Evolutionary conservation across 768 basidiomycete species (phyloP).

Genomic region (Amanita rimosa): DNA sequence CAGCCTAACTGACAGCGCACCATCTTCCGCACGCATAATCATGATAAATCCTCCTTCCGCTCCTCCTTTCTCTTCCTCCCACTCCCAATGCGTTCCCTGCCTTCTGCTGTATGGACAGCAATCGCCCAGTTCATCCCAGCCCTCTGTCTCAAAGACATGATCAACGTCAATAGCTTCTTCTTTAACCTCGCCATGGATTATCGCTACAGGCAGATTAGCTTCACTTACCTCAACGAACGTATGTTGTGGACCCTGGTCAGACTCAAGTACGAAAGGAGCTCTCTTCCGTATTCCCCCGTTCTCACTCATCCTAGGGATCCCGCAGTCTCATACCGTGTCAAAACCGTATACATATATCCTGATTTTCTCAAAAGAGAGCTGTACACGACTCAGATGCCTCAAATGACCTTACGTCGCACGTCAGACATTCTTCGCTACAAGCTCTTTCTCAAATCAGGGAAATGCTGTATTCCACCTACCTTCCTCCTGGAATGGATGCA

Average conservation of each 20-base stretch:
- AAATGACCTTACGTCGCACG: not conserved
- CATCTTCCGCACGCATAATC: not conserved
- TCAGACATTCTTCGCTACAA: constrained; percentile 1
- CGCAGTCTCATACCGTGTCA: constrained; percentile 33
- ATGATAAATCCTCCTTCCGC: not conserved
- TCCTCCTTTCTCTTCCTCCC: not conserved
- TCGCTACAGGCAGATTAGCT: constrained; percentile 36
- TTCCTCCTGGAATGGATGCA: constrained; percentile 3
- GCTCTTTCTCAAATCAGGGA: constrained; percentile 1
- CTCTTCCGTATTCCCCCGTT: not conserved
- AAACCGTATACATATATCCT: constrained; percentile 36
- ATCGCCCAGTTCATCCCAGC: constrained; percentile 24
- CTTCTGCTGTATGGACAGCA: constrained; percentile 25
- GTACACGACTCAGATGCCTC: constrained; percentile 12
- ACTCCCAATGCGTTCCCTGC: constrained; percentile 10
- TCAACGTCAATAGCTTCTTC: constrained; percentile 25
- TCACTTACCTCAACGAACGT: constrained; percentile 33
- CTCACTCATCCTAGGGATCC: constrained; percentile 26
- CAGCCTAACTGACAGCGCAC: not conserved
- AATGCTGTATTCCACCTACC: not conserved
- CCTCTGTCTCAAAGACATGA: constrained; percentile 20
- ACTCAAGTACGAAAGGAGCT: constrained; percentile 27
- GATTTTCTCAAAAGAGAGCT: constrained; percentile 32
- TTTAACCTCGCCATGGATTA: constrained; percentile 32
- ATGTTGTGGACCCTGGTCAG: constrained; percentile 30